These are phyloP conservation scores for Schizophyllum commune DNA, from an alignment of 1,284 basidiomycete genomes.

Conservation along the genomic window DNA sequence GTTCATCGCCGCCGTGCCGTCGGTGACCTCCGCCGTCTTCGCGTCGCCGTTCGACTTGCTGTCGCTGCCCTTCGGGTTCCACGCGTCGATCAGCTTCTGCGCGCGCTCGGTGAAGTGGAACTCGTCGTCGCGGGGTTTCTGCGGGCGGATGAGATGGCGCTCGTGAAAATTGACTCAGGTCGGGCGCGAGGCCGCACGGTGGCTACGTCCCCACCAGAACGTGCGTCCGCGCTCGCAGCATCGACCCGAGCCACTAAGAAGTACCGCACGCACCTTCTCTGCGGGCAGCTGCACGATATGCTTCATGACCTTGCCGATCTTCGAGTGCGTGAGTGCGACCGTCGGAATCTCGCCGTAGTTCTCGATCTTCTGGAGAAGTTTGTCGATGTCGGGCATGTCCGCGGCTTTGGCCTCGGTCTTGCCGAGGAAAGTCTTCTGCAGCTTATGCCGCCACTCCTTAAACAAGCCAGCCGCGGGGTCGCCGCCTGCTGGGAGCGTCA, in stretches of 20 bases:
- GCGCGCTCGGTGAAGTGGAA: slow-evolving; percentile 83
- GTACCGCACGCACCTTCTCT: slow-evolving; percentile 32
- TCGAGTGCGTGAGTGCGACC: slow-evolving; percentile 86
- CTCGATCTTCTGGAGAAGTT: slow-evolving; percentile 80
- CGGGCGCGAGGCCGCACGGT: no score
- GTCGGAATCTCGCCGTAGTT: slow-evolving; percentile 78
- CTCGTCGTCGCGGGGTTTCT: slow-evolving; percentile 79
- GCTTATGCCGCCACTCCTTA: slow-evolving; percentile 83
- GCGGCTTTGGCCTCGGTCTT: slow-evolving; percentile 40
- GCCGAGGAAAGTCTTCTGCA: slow-evolving; percentile 83
- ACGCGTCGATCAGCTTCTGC: slow-evolving; percentile 64
- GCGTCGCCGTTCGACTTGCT: slow-evolving; percentile 17
- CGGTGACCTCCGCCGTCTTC: slow-evolving; percentile 17
- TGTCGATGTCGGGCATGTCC: slow-evolving; percentile 77
- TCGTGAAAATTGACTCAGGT: neutral
- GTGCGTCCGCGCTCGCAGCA: no score
- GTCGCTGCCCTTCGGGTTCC: slow-evolving; percentile 38
- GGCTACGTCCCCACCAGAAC: no score
- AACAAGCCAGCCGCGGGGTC: slow-evolving; percentile 75
- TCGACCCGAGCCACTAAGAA: no score
- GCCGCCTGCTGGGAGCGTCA: slow-evolving; percentile 32
- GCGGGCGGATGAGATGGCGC: slow-evolving; percentile 25
- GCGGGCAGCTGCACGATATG: slow-evolving; percentile 60
- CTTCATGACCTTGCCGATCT: slow-evolving; percentile 96
- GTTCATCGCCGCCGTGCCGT: slow-evolving; percentile 17